These are phyloP conservation scores for Ascochyta fabae DNA, from an alignment of 2,329 filamentous ascomycete genomes.

Conservation along the genomic window DNA sequence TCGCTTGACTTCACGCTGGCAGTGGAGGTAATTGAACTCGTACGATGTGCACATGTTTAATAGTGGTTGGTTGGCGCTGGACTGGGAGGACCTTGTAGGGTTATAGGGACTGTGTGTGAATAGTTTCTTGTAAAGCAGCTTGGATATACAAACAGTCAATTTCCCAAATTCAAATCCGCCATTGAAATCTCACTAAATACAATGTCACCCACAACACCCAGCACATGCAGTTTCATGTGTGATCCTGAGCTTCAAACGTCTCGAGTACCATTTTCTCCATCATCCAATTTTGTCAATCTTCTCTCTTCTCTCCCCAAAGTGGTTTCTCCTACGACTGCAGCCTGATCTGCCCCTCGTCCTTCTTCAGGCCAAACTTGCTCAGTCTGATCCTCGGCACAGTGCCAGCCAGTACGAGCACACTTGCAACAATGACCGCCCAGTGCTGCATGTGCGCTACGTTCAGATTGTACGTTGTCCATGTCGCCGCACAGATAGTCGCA, in stretches of 20 bases:
- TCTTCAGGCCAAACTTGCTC: slow-evolving; percentile 73
- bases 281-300: too few relatives aligned
- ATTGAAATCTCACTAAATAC: not conserved
- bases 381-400: slow-evolving; percentile 80
- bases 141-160: not conserved
- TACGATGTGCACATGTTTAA: not conserved
- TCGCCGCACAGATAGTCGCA: slow-evolving; percentile 76
- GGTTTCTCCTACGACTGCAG: slow-evolving; percentile 7
- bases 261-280: not conserved
- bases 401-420: slow-evolving; percentile 71
- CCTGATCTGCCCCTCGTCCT: slow-evolving; percentile 21
- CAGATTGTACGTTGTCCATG: slow-evolving; percentile 75
- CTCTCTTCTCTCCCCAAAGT: too few relatives aligned
- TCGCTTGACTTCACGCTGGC: not conserved
- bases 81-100: not conserved
- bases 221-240: not conserved
- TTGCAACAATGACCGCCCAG: slow-evolving; percentile 75
- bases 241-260: not conserved
- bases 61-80: not conserved
- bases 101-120: not conserved
- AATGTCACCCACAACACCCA: not conserved
- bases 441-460: slow-evolving; percentile 73
- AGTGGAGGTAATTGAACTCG: not conserved
- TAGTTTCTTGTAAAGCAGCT: not conserved
- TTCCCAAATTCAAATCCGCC: not conserved